Conservation (phyloP, 257 asterid genomes). For the Hygrophila difformis region DNA sequence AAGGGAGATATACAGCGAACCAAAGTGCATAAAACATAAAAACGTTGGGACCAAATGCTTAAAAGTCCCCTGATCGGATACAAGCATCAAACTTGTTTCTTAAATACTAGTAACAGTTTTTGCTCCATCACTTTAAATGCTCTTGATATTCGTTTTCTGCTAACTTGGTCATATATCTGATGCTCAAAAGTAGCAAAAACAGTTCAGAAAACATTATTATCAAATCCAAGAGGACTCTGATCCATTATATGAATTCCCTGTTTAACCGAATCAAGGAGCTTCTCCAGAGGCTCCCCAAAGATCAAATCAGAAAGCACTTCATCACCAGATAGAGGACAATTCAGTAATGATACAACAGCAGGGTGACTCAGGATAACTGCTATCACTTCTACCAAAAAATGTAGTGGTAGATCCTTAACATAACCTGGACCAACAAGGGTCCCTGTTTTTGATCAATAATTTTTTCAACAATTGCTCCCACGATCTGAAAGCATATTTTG, state of each 20-base stretch:
- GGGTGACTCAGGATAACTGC: constrained; percentile 59
- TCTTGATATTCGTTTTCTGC: constrained; percentile 28
- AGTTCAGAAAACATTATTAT: constrained; percentile 43
- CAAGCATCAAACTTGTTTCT: constrained; percentile 51
- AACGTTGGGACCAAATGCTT: constrained; percentile 37
- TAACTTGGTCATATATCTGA: constrained; percentile 25
- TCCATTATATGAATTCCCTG: constrained; percentile 42
- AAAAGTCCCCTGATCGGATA: constrained; percentile 35
- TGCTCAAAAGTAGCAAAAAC: constrained; percentile 26
- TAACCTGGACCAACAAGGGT: constrained; percentile 21
- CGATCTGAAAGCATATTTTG: constrained; percentile 44
- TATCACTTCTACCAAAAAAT: constrained; percentile 45
- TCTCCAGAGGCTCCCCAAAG: constrained; percentile 35
- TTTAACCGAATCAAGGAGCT: constrained; percentile 38
- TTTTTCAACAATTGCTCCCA: constrained; percentile 49
- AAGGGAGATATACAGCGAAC: constrained; percentile 36
- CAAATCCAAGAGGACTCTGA: constrained; percentile 51
- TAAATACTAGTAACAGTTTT: constrained; percentile 45
- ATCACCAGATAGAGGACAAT: constrained; percentile 41
- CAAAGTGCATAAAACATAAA: constrained; percentile 38
- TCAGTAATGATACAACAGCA: constrained; percentile 40
- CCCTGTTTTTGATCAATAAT: constrained; percentile 30
- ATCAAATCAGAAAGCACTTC: constrained; percentile 33
- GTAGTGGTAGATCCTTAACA: constrained; percentile 20
- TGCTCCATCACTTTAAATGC: constrained; percentile 42